Evolutionary conservation across 208 protist genomes (phyloP), one percentile per base, ranked within the genome.

Genomic region (Leishmania mexicana): DNA sequence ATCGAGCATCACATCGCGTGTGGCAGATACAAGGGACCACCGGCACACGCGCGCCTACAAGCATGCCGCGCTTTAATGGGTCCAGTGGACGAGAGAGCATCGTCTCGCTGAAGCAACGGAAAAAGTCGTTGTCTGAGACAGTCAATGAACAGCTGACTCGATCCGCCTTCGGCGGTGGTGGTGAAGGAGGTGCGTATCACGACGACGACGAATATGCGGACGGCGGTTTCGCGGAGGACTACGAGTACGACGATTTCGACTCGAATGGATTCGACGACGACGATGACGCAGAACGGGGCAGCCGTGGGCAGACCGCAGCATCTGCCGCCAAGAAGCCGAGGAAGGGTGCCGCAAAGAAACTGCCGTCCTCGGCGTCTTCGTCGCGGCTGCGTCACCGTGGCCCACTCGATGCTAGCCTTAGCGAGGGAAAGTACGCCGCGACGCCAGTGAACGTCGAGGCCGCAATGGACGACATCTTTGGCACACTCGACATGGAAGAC

Each of bases 401-500:
- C 24, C 94, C 94, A 19, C 83, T 96, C 24, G 93, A 97, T 57
- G 67, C 77, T 3, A 89, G 87, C 6, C 83, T 95, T 8, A 91
- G 89, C 40, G 78, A 89, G 54, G 92, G 92, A 28, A 87, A 88
- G 53, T 96, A 96, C 78, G 90, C 90, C 40, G 91, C 94, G 17
- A 86, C 81, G 19, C 86, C 93, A 0, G 85, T 93, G 6, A 84
- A 83, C 70, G 89, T 95, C 2, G 90, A 94, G 77, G 87, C 89
- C 1, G 83, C 87, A 5, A 93, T 93, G 83, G 92, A 95, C 60
- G 92, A 94, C 72, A 84, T 97, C 62, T 97, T 97, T 68, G 90
- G 91, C 17, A 86, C 85, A 10, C 86, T 97, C 11, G 92, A 97
- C 75, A 93, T 94, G 91, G 87, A 82, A 19, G 90, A 96, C 38